Evolutionary conservation across 2,329 filamentous ascomycete species (phyloP).

Genomic region (Spiromastix sp.): DNA sequence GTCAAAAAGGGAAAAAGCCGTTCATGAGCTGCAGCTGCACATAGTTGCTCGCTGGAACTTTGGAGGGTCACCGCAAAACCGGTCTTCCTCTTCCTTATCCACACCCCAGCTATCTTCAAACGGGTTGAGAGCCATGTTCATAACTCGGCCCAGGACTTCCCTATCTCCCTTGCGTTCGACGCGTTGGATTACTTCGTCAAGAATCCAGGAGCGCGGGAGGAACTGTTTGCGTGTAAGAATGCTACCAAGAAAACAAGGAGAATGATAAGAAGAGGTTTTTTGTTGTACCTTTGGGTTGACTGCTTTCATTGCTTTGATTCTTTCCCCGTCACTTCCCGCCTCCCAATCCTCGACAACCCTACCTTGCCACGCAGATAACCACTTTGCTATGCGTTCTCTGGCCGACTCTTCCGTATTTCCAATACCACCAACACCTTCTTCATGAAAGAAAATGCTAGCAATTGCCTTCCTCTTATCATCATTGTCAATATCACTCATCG

Average conservation of each 20-base stretch:
- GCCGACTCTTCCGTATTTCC: constrained; percentile 54
- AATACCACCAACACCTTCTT: constrained; percentile 53
- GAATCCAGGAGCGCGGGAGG: constrained; percentile 77
- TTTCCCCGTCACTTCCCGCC: constrained; percentile 48
- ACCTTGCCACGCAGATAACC: constrained; percentile 69
- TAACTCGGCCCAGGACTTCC: constrained; percentile 63
- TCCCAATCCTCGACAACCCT: constrained; percentile 70
- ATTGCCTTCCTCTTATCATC: constrained; percentile 52
- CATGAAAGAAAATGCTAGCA: constrained; percentile 69
- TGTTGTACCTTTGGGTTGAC: constrained; percentile 66
- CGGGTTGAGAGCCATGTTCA: constrained; percentile 74
- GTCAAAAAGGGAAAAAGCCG: no score
- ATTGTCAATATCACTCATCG: constrained; percentile 52
- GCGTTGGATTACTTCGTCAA: constrained; percentile 83
- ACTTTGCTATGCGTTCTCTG: constrained; percentile 57
- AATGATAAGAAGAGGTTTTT: not conserved
- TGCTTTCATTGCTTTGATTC: constrained; percentile 64
- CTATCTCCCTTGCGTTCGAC: constrained; percentile 78
- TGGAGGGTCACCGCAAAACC: constrained; percentile 81
- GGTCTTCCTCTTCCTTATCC: constrained; percentile 62
- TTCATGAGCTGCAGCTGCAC: constrained; percentile 83
- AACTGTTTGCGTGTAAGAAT: constrained; percentile 41
- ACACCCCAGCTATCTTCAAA: constrained; percentile 61
- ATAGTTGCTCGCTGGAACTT: constrained; percentile 69
- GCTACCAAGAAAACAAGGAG: constrained; percentile 2